A percentile compares a stretch with the other conserved stretches of the same genome.
These are phyloP conservation scores for Monosporascus sp. DNA, from an alignment of 2,329 filamentous ascomycete genomes.

Conservation along the genomic window DNA sequence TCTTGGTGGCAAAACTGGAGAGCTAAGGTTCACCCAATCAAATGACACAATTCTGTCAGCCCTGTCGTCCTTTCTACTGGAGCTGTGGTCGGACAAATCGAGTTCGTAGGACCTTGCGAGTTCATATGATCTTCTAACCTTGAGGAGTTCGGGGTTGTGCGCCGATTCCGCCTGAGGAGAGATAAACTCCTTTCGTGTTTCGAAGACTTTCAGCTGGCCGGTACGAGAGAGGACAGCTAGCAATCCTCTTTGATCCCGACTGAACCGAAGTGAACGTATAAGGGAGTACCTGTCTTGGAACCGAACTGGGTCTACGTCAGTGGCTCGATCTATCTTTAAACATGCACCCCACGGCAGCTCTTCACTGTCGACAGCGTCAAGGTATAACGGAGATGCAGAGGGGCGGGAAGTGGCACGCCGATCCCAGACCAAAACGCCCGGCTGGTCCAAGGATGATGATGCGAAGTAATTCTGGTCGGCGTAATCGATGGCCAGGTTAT, in stretches of 20 bases:
- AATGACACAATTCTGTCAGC: slow-evolving; percentile 62
- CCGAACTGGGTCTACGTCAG: slow-evolving; percentile 49
- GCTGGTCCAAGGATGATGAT: slow-evolving; percentile 70
- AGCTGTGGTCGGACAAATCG: slow-evolving; percentile 52
- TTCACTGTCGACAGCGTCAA: slow-evolving; percentile 55
- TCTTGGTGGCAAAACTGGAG: slow-evolving; percentile 50
- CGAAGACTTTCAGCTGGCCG: slow-evolving; percentile 57
- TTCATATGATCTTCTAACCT: slow-evolving; percentile 55
- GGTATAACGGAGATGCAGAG: slow-evolving; percentile 48
- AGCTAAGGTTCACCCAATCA: slow-evolving; percentile 59
- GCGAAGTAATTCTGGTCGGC: slow-evolving; percentile 79
- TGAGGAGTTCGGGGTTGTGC: slow-evolving; percentile 53
- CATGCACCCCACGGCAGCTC: slow-evolving; percentile 59
- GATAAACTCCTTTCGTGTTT: slow-evolving; percentile 51
- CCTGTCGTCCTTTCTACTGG: slow-evolving; percentile 49
- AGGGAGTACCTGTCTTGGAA: slow-evolving; percentile 54
- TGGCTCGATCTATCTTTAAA: slow-evolving; percentile 51
- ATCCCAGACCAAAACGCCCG: slow-evolving; percentile 74
- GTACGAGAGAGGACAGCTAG: slow-evolving; percentile 58
- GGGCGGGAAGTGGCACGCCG: slow-evolving; percentile 55
- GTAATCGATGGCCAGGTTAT: slow-evolving; percentile 73
- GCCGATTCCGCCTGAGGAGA: slow-evolving; percentile 34
- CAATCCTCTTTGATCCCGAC: slow-evolving; percentile 55
- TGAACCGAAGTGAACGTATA: slow-evolving; percentile 59
- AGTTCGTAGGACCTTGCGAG: slow-evolving; percentile 57